Evolutionary conservation across 2,329 filamentous ascomycete species (phyloP), one percentile per base, ranked within the genome.

Genomic region (Septoria linicola): DNA sequence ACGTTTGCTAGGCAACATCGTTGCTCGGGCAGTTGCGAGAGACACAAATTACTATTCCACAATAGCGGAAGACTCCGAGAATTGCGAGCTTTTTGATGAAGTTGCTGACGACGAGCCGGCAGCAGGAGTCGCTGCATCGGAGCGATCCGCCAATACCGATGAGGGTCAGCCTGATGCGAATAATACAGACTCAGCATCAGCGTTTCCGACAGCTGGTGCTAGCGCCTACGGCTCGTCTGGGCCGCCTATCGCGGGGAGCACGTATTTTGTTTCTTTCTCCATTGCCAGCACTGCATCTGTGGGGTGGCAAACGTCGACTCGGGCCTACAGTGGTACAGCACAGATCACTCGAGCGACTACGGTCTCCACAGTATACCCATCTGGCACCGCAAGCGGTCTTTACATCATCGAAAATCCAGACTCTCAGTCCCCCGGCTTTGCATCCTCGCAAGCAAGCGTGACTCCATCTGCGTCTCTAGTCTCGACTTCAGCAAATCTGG

Each of bases 271-370:
- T n/a, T n/a, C n/a, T n/a, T n/a, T n/a, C 36, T 46, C 36, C 6
- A 43, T 52, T 23, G 30, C 39, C 13, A 52, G 49, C 31, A 52
- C 49, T 8, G 49, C 49, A 8, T 47, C 49, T 13, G 25, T 54
- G 7, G 51, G 51, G 7, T 49, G 27, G 41, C 27, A 32, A 10
- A 54, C 51, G 7, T 39, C 44, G 4, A 53, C 51, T 6, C 39
- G 45, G 30, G 34, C 27, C 4, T 49, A 53, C 16, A 53, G 31
- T 30, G 51, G 51, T 4, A 34, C 41, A n/a, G 36, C 8, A 2
- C 42, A 36, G 14, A 47, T 54, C 41, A 54, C 51, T 2, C 23
- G 21, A 20, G n/a, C 45, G n/a, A 57, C 51, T 10, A 57, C 54
- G 23, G 47, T 48, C 14, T 44, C 37, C 34, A 55, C 53, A 4